phyloP scores from a whole-genome alignment of 495 filamentous ascomycete genomes.

The Hypoxylon fragiforme region DNA sequence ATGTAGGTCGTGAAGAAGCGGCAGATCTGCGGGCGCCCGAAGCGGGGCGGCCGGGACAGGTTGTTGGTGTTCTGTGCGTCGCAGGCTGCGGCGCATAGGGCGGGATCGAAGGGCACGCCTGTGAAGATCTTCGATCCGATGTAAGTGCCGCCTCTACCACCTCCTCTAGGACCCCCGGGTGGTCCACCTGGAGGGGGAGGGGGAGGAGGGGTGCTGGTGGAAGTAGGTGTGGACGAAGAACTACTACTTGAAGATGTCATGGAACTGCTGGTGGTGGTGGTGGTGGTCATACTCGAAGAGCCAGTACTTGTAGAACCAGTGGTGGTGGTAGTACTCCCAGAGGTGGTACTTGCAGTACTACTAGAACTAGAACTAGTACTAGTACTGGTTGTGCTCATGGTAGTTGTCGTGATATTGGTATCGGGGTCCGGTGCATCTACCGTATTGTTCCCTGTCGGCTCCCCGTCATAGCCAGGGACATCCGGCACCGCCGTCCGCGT shows the following conservation, averaged over 20 bases:
- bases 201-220: background rate
- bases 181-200: no score
- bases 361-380: no score
- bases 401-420: background rate
- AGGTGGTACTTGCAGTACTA: conserved; percentile 18
- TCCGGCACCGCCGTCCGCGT: conserved; percentile 34
- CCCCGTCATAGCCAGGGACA: conserved; percentile 37
- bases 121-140: conserved; percentile 49
- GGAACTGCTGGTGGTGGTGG: no score
- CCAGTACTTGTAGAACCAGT: no score
- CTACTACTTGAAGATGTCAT: background rate
- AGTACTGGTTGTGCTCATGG: no score
- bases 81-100: conserved; percentile 47
- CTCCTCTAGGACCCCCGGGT: background rate
- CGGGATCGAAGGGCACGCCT: conserved; percentile 42
- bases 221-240: background rate
- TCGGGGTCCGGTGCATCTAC: conserved; percentile 43
- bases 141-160: conserved; percentile 37
- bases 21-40: conserved; percentile 41
- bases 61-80: conserved; percentile 47
- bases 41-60: conserved; percentile 29
- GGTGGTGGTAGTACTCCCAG: background rate
- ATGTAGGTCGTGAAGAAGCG: conserved; percentile 56
- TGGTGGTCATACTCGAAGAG: no score
- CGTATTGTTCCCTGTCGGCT: conserved; percentile 41